Conservation (phyloP, 2,329 filamentous ascomycete species). For the Whalleya microplaca region DNA sequence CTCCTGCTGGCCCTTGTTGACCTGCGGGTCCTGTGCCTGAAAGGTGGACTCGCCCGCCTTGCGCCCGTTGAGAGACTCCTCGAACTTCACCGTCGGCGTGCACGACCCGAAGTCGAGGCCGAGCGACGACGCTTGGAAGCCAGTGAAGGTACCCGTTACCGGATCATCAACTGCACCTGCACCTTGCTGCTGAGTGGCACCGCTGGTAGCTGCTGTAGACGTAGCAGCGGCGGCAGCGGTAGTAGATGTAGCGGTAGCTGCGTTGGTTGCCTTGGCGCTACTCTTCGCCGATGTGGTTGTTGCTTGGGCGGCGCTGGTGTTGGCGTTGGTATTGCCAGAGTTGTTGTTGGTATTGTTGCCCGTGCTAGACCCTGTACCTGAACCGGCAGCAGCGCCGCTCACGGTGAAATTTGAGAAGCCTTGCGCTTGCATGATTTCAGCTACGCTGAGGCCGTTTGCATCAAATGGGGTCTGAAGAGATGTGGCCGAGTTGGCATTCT, state of each 20-base stretch:
- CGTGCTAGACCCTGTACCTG: constrained; percentile 24
- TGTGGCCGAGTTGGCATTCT: constrained; percentile 62
- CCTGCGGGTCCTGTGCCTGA: constrained; percentile 65
- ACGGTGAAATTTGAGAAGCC: constrained; percentile 66
- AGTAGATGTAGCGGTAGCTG: constrained; percentile 17
- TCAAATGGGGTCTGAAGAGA: constrained; percentile 59
- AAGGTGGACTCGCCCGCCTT: constrained; percentile 66
- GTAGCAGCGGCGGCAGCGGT: constrained; percentile 19
- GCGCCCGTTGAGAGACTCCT: constrained; percentile 60
- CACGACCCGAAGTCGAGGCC: constrained; percentile 57
- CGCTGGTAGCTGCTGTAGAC: constrained; percentile 6
- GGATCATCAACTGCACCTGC: constrained; percentile 37
- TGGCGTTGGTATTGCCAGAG: constrained; percentile 15
- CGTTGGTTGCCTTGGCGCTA: constrained; percentile 1
- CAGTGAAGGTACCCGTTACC: constrained; percentile 39
- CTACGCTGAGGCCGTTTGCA: constrained; percentile 66
- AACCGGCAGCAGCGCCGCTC: constrained; percentile 30
- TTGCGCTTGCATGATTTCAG: constrained; percentile 63
- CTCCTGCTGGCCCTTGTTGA: constrained; percentile 66
- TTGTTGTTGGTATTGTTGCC: constrained; percentile 24
- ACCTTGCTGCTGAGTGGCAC: constrained; percentile 27
- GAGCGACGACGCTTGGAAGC: constrained; percentile 36
- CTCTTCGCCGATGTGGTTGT: constrained; percentile 2
- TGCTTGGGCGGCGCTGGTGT: not conserved
- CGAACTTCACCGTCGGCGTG: constrained; percentile 62